Base-by-base conservation (phyloP, 179 eudicot species). In the Silene coronaria region DNA sequence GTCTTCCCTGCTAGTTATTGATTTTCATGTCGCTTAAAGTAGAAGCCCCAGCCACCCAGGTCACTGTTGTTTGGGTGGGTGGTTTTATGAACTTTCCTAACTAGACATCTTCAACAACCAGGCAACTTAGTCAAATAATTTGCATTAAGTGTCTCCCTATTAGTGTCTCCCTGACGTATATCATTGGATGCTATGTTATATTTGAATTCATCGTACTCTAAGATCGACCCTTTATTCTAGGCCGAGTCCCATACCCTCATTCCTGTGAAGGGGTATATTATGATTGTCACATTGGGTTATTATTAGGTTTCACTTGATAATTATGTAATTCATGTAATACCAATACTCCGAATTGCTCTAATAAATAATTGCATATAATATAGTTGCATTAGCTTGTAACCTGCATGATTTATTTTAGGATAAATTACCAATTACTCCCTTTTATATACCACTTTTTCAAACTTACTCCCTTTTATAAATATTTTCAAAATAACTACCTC, bases 371-470 rank as follows among this genome's bases (percentile, higher is more conserved):
- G 27, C 24, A 22, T 58, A 70, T 38, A 38, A 38, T 38, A 38
- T 38, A 48, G 17, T 80, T 76, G 42, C 53, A 30, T 72, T 66
- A 60, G 57, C 58, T 67, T 22, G 70, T 74, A 51, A 42, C 68
- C 64, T 76, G 21, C 51, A n/a, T 60, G 42, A 21, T 64, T 48
- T 45, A n/a, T n/a, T n/a, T n/a, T n/a, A n/a, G n/a, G n/a, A n/a
- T n/a, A n/a, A n/a, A n/a, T n/a, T n/a, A n/a, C n/a, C n/a, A n/a
- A n/a, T n/a, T n/a, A n/a, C n/a, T n/a, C n/a, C n/a, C n/a, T n/a
- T n/a, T n/a, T n/a, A n/a, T n/a, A n/a, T n/a, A n/a, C n/a, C n/a
- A n/a, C n/a, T n/a, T n/a, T n/a, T n/a, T n/a, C n/a, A n/a, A n/a
- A n/a, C n/a, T n/a, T n/a, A n/a, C n/a, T n/a, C n/a, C n/a, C n/a